Conservation (phyloP, 805 yeast genomes). For the Saccharomyces jurei region DNA sequence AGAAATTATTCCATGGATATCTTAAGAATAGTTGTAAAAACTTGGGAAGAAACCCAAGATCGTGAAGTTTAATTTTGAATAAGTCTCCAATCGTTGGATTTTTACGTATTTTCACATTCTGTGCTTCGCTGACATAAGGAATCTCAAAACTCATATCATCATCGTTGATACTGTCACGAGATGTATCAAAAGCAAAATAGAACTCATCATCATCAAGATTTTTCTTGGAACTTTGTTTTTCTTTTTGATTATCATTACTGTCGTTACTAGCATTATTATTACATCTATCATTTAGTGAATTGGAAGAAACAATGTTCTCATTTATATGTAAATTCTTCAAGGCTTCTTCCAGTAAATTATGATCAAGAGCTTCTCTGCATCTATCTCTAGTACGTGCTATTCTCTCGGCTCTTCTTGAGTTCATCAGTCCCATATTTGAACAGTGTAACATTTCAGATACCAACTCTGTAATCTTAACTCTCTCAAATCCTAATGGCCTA, state of each 20-base stretch:
- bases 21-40: constrained; percentile 66
- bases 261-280: constrained; percentile 3
- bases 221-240: constrained; percentile 18
- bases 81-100: constrained; percentile 77
- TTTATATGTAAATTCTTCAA: neutral
- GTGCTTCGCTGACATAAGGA: constrained; percentile 32
- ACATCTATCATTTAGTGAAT: neutral
- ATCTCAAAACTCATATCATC: constrained; percentile 20
- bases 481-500: constrained; percentile 80
- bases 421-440: constrained; percentile 86
- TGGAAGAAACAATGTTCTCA: neutral
- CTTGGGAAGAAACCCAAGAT: constrained; percentile 56
- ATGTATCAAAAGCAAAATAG: constrained; percentile 30
- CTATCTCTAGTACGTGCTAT: constrained; percentile 60
- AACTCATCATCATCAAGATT: constrained; percentile 28
- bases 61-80: constrained; percentile 72
- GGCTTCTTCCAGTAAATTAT: constrained; percentile 5
- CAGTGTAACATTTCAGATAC: constrained; percentile 92
- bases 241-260: constrained; percentile 7
- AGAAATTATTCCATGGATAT: constrained; percentile 92
- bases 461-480: constrained; percentile 82
- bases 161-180: constrained; percentile 2
- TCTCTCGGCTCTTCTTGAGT: constrained; percentile 63
- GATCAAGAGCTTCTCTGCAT: constrained; percentile 37
- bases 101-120: constrained; percentile 35